Evolutionary conservation across 2,329 filamentous ascomycete genomes (phyloP).

Genomic region (Beauveria pseudobassiana): DNA sequence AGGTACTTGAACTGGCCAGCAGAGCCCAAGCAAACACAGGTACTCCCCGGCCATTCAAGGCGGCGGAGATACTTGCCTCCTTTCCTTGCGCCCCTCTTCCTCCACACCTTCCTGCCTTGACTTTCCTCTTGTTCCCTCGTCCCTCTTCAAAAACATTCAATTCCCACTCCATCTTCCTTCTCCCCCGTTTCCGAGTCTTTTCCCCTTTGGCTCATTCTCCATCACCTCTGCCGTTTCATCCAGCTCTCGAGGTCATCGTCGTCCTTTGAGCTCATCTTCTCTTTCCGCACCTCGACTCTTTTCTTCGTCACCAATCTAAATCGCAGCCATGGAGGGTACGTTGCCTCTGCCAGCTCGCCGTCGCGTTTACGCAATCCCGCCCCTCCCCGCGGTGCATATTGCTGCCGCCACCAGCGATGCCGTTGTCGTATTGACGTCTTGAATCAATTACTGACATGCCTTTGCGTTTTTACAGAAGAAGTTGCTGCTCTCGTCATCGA

Average conservation of each 20-base stretch:
- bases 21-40: neutral
- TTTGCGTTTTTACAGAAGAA: conserved; percentile 67
- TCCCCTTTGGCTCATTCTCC: conserved; percentile 14
- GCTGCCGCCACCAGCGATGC: conserved; percentile 13
- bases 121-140: conserved; percentile 2
- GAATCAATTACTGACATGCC: conserved; percentile 32
- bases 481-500: conserved; percentile 99
- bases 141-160: conserved; percentile 13
- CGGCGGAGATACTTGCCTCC: conserved; percentile 11
- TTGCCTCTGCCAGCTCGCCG: conserved; percentile 22
- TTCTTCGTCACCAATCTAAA: conserved; percentile 27
- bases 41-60: neutral
- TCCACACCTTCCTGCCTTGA: conserved; percentile 12
- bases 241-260: conserved; percentile 16
- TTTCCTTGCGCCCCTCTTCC: conserved; percentile 11
- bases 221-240: conserved; percentile 2
- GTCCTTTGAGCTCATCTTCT: conserved; percentile 18
- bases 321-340: conserved; percentile 51
- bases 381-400: neutral
- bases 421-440: conserved; percentile 11
- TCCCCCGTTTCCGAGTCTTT: conserved; percentile 8
- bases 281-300: conserved; percentile 14
- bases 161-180: conserved; percentile 9
- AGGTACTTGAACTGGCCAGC: neutral
- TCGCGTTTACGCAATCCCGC: conserved; percentile 19